Base-by-base conservation (phyloP, 2,329 filamentous ascomycete genomes). In the Alternaria panax region DNA sequence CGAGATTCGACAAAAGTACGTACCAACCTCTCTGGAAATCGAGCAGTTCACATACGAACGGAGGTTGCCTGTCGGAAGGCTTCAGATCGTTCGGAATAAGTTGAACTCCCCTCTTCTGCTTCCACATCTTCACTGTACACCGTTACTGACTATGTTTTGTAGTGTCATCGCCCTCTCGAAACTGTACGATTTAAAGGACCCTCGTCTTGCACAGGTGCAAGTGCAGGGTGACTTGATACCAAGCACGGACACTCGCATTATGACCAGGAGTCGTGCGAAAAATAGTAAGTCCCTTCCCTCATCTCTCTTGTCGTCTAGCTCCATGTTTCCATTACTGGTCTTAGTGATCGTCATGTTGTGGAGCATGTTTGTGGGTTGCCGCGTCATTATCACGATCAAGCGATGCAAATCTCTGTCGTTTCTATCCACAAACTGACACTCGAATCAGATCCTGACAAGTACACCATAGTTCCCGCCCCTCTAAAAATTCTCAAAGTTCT, bases 401-500 rank as follows among this genome's bases (percentile, higher is more conserved):
- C 28, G 12, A 30, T 30, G 28, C 28, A 12, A 30, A 30, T 30
- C 28, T 11, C 2, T 30, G n/a, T 30, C 12, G 9, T 30, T 12
- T 30, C 1, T 11, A 30, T 30, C 28, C 28, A 30, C 28, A 30
- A 30, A 30, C 12, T 71, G 51, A 73, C 68, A 8, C n/a, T 27
- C 16, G 16, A 24, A 27, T 50, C 54, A 91, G 89, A 94, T 75
- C 95, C 95, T 16, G 93, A 97, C 75, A 89, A 90, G 75, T 98
- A 90, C 81, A 97, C 93, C 6, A 87, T 91, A 60, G 88, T 99
- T 59, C 88, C 93, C 0, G 93, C 93, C 0, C 89, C 92, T 1
- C 85, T 99, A 73, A 99, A 99, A 82, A 97, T 99, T 61, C 82
- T 98, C 79, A 99, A 99, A 82, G 90, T 98, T 4, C 87, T 99